Percentiles rank a stretch among this genome's conserved stretches.
Evolutionary conservation across 1,284 basidiomycete species (phyloP).

Genomic region (Mrakiaceae sp.): DNA sequence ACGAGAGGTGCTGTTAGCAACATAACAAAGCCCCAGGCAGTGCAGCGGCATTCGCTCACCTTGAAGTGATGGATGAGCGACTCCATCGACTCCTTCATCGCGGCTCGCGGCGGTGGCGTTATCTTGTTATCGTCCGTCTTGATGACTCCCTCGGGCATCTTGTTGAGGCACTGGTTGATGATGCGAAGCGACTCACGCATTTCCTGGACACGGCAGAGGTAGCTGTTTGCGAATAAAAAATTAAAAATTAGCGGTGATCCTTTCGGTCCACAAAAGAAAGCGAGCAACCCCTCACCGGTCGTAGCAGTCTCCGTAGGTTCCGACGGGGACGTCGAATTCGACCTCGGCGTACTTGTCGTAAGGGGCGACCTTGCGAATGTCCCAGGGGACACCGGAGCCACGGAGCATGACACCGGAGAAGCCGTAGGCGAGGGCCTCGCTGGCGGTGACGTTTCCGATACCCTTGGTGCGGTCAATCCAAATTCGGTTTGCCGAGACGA

Average conservation of each 20-base stretch:
- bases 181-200: slow-evolving; percentile 91
- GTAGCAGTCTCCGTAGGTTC: slow-evolving; percentile 95
- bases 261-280: not conserved
- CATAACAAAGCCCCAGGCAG: slow-evolving; percentile 16
- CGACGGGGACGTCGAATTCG: slow-evolving; percentile 93
- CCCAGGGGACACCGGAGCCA: slow-evolving; percentile 91
- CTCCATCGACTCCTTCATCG: slow-evolving; percentile 99
- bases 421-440: slow-evolving; percentile 83
- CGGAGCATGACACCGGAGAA: slow-evolving; percentile 97
- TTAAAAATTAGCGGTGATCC: not conserved
- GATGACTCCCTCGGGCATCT: slow-evolving; percentile 86
- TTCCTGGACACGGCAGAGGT: slow-evolving; percentile 94
- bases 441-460: slow-evolving; percentile 80
- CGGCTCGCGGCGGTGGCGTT: slow-evolving; percentile 88
- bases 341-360: slow-evolving; percentile 98
- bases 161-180: slow-evolving; percentile 85
- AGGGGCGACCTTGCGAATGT: slow-evolving; percentile 79
- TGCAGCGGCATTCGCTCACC: slow-evolving; percentile 34
- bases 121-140: slow-evolving; percentile 98
- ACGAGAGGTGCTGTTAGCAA: not conserved
- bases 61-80: slow-evolving; percentile 98
- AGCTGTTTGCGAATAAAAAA: slow-evolving; percentile 37
- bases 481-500: slow-evolving; percentile 93
- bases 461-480: slow-evolving; percentile 94
- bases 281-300: slow-evolving; percentile 44